Evolutionary conservation across 2,329 filamentous ascomycete genomes (phyloP), one percentile per base, ranked within the genome.

Genomic region (Apiospora pterosperma): DNA sequence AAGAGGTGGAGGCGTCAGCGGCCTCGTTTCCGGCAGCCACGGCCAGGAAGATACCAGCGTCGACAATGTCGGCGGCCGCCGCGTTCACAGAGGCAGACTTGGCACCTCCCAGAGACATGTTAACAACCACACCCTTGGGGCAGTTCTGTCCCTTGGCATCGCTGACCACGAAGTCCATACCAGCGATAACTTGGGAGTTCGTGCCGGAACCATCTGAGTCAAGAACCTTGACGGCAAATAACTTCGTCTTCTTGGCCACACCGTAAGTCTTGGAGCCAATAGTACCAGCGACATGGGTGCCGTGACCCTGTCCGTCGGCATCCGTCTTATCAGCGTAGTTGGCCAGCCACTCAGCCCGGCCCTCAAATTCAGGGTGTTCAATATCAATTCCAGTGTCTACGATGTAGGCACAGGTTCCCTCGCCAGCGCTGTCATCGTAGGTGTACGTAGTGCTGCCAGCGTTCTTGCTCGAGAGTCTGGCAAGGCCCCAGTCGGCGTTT

Each of bases 101-200:
- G 63, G 69, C 62, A n/a, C 84, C 85, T 10, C 85, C 85, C 4
- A 88, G 81, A 14, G 83, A 85, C 84, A 88, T 85, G 76, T 83
- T 85, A 69, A 83, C 80, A 19, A 87, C 84, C 41, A 79, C 76
- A 48, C 81, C 80, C 61, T 74, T 77, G 69, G 76, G 74, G 75
- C 80, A 81, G 19, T 62, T 0, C 64, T 76, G 76, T 14, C 64
- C 72, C 61, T 69, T 41, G 28, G 76, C 71, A 68, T 82, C 78
- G 55, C 68, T 66, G 63, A 74, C 70, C 19, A 81, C 80, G 42
- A 73, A 81, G 71, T 81, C 77, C 68, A 81, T 80, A 67, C 79
- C 80, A 19, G 79, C 78, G 60, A 82, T 76, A 68, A 82, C 77
- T 64, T 72, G 76, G 10, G 79, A 79, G 69, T 72, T 21, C 83